Conservation (phyloP, 2,329 filamentous ascomycete genomes). For the Aureobasidium sp. region DNA sequence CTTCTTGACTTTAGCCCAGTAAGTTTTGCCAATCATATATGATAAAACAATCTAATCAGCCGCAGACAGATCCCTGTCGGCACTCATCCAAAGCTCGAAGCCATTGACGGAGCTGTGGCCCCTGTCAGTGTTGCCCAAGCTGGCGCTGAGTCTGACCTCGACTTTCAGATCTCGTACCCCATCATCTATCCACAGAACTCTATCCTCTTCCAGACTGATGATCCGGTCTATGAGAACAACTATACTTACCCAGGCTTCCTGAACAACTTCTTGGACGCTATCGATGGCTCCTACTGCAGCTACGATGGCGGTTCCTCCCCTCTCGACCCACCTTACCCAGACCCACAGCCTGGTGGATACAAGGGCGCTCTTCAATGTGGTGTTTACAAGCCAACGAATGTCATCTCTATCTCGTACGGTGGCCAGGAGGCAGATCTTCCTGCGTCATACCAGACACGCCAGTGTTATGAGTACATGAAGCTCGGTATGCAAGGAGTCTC, state of each 20-base stretch:
- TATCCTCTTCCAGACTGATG: constrained; percentile 42
- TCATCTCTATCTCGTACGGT: constrained; percentile 54
- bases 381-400: constrained; percentile 47
- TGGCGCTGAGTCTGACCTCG: constrained; percentile 39
- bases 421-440: constrained; percentile 54
- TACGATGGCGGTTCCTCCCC: constrained; percentile 43
- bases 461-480: constrained; percentile 57
- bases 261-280: constrained; percentile 44
- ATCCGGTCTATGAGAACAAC: constrained; percentile 35
- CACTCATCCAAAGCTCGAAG: constrained; percentile 31
- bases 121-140: constrained; percentile 24
- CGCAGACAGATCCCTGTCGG: constrained; percentile 29
- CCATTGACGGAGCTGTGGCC: constrained; percentile 35
- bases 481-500: constrained; percentile 57
- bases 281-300: constrained; percentile 49
- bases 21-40: neutral
- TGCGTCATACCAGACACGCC: constrained; percentile 48
- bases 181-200: constrained; percentile 44
- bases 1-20: constrained; percentile 29
- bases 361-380: constrained; percentile 40
- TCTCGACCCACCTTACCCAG: constrained; percentile 46
- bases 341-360: constrained; percentile 43
- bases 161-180: constrained; percentile 43
- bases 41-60: constrained; percentile 16
- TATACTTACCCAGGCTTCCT: constrained; percentile 34